Conservation (phyloP, 2,329 filamentous ascomycete genomes). For the Xylariaceae sp. region DNA sequence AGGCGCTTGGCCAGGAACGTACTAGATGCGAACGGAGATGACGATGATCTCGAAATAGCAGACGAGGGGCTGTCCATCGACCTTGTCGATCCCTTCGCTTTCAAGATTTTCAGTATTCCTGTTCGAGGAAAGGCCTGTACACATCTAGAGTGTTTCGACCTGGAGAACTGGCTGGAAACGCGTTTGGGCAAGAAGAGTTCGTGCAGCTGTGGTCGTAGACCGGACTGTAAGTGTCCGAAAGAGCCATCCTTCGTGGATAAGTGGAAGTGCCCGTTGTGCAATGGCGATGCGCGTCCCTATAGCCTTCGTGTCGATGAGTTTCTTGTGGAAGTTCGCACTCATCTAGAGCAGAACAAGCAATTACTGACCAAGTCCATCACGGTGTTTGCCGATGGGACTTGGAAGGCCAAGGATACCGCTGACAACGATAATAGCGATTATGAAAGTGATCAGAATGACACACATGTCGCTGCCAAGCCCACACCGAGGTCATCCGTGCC, state of each 20-base stretch:
- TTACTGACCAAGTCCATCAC: conserved; percentile 55
- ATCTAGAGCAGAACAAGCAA: conserved; percentile 46
- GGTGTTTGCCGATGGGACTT: conserved; percentile 59
- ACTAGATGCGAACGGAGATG: conserved; percentile 35
- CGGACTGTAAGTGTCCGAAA: conserved; percentile 36
- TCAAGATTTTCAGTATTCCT: conserved; percentile 61
- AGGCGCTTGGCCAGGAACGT: conserved; percentile 35
- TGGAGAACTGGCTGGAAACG: conserved; percentile 71
- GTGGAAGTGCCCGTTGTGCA: conserved; percentile 86
- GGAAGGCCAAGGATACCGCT: conserved; percentile 45
- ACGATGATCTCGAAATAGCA: conserved; percentile 60
- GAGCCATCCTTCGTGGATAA: conserved; percentile 59
- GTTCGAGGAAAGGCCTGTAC: conserved; percentile 64
- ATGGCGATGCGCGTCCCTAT: conserved; percentile 67
- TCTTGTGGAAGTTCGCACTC: conserved; percentile 54
- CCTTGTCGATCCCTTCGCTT: conserved; percentile 62
- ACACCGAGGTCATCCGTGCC: conserved; percentile 15
- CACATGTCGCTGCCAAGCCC: conserved; percentile 10
- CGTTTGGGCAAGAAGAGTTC: conserved; percentile 44
- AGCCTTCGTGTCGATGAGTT: conserved; percentile 70
- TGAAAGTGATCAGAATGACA: conserved; percentile 30
- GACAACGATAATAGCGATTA: conserved; percentile 31
- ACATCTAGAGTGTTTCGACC: conserved; percentile 86
- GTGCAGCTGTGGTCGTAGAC: conserved; percentile 33
- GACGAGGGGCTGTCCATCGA: conserved; percentile 55